Percentiles rank a stretch among this genome's conserved stretches.
phyloP scores from a whole-genome alignment of 306 rosid species.

The Comarum palustre region DNA sequence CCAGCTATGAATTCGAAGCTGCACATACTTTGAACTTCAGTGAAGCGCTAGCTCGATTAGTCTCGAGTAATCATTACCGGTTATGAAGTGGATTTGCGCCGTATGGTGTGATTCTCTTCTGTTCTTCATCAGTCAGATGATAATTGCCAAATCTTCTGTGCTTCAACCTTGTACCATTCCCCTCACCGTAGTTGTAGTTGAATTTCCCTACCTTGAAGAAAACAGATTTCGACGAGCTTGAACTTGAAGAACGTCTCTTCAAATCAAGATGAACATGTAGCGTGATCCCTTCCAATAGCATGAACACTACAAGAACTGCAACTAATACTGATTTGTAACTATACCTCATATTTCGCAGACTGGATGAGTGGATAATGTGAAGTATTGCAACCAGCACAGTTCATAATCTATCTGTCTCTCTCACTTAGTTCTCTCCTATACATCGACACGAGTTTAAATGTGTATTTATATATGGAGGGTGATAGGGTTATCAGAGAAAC shows the following conservation, averaged over 20 bases:
- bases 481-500: background rate
- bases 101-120: constrained; percentile 37
- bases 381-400: background rate
- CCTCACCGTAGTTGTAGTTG: background rate
- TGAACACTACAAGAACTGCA: background rate
- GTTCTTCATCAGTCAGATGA: constrained; percentile 17
- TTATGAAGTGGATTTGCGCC: constrained; percentile 46
- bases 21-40: background rate
- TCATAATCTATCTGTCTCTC: constrained; percentile 2
- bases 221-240: constrained; percentile 6
- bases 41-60: background rate
- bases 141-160: constrained; percentile 17
- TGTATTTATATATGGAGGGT: background rate
- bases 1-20: background rate
- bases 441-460: background rate
- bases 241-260: constrained; percentile 5
- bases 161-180: constrained; percentile 12
- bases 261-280: background rate
- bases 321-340: constrained; percentile 3
- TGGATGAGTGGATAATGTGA: background rate
- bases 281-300: constrained; percentile 19
- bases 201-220: constrained; percentile 16
- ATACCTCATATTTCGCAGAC: constrained; percentile 16
- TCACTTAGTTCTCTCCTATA: background rate
- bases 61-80: constrained; percentile 13